phyloP scores from a whole-genome alignment of 805 yeast species.

The Monosporozyma aerobia region DNA sequence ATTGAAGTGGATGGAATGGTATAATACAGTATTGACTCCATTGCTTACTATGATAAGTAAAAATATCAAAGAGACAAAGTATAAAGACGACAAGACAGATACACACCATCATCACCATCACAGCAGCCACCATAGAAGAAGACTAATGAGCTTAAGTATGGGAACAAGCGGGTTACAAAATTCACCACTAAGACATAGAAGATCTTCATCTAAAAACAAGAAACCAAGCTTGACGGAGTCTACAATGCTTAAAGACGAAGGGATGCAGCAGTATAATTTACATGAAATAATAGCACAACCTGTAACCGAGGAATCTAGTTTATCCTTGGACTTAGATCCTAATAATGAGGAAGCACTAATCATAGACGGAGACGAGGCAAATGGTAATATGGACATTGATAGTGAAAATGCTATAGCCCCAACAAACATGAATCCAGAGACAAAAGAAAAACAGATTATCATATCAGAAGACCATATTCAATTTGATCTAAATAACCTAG shows the following conservation, averaged over 20 bases:
- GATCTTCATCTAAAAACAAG: slow-evolving; percentile 21
- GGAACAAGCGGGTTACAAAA: background rate
- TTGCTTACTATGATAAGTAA: background rate
- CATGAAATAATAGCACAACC: slow-evolving; percentile 27
- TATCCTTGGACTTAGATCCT: slow-evolving; percentile 1
- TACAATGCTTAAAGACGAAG: slow-evolving; percentile 27
- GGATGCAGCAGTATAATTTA: slow-evolving; percentile 26
- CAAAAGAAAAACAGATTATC: slow-evolving; percentile 10
- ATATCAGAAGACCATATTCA: slow-evolving; percentile 26
- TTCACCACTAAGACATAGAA: slow-evolving; percentile 15
- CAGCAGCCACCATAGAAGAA: background rate
- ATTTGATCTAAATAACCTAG: slow-evolving; percentile 4
- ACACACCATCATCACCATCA: background rate
- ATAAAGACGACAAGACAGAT: background rate
- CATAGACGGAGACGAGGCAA: slow-evolving; percentile 3
- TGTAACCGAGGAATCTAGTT: slow-evolving; percentile 14
- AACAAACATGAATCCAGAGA: background rate
- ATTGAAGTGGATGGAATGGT: slow-evolving; percentile 28
- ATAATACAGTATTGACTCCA: slow-evolving; percentile 10
- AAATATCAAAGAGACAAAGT: background rate
- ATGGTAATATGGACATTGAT: slow-evolving; percentile 7
- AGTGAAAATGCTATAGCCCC: background rate
- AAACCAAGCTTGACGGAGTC: slow-evolving; percentile 27
- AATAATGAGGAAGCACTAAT: slow-evolving; percentile 3
- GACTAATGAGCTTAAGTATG: background rate